These are phyloP conservation scores for Penicillium arizonense DNA, from an alignment of 495 filamentous ascomycete genomes.

Conservation along the genomic window DNA sequence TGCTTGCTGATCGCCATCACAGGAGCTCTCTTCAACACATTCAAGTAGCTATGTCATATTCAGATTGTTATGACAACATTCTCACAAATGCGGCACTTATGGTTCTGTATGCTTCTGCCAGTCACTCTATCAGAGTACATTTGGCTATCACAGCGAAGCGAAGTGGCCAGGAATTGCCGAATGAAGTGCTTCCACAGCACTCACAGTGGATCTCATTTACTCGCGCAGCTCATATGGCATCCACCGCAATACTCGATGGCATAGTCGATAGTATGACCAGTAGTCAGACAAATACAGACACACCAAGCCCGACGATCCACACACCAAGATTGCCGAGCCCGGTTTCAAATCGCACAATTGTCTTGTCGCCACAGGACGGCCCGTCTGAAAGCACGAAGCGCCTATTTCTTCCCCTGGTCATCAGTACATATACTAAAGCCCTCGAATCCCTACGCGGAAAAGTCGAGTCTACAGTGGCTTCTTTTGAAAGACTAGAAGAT, in stretches of 20 bases:
- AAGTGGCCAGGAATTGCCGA: slow-evolving; percentile 11
- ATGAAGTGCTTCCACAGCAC: slow-evolving; percentile 28
- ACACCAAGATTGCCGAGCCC: not conserved
- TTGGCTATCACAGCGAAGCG: slow-evolving; percentile 27
- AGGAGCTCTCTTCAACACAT: slow-evolving; percentile 32
- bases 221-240: slow-evolving; percentile 37
- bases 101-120: slow-evolving; percentile 43
- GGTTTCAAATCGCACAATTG: not conserved
- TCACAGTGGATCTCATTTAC: slow-evolving; percentile 42
- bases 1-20: slow-evolving; percentile 32
- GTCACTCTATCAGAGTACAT: slow-evolving; percentile 36
- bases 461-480: slow-evolving; percentile 7
- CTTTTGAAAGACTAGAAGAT: not conserved
- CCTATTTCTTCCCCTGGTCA: slow-evolving; percentile 20
- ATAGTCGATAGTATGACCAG: not conserved
- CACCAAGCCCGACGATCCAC: not conserved
- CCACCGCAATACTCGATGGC: slow-evolving; percentile 29
- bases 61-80: slow-evolving; percentile 31
- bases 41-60: slow-evolving; percentile 23
- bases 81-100: slow-evolving; percentile 47
- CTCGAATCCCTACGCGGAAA: slow-evolving; percentile 14
- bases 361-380: slow-evolving; percentile 16
- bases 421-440: slow-evolving; percentile 17
- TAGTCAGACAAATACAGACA: too few relatives aligned
- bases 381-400: slow-evolving; percentile 19